Percentiles rank a stretch among this genome's conserved stretches.
Evolutionary conservation across 2,329 filamentous ascomycete genomes (phyloP).

Genomic region (Geosmithia putterillii): DNA sequence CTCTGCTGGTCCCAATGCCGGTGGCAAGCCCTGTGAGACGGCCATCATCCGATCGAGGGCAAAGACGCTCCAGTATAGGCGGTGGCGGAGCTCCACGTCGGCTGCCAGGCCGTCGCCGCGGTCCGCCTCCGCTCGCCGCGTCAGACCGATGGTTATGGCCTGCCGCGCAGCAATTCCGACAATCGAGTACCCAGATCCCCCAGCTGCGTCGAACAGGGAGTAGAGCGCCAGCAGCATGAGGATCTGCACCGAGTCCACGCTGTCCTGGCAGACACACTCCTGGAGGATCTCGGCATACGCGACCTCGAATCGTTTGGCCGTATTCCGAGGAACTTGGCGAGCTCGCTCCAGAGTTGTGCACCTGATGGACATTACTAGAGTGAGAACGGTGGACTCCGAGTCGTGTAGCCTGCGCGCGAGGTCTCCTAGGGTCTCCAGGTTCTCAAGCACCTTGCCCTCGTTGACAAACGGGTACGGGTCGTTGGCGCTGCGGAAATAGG

Average conservation of each 20-base stretch:
- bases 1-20: slow-evolving; percentile 21
- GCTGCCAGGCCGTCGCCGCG: slow-evolving; percentile 5
- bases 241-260: slow-evolving; percentile 25
- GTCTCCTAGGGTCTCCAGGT: slow-evolving; percentile 5
- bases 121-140: slow-evolving; percentile 12
- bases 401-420: slow-evolving; percentile 8
- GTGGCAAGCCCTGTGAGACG: slow-evolving; percentile 24
- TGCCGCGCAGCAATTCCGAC: slow-evolving; percentile 25
- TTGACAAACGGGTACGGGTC: slow-evolving; percentile 32
- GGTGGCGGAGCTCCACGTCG: slow-evolving; percentile 20
- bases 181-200: slow-evolving; percentile 25
- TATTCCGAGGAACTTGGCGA: slow-evolving; percentile 22
- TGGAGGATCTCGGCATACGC: slow-evolving; percentile 26
- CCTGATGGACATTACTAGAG: slow-evolving; percentile 32
- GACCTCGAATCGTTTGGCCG: slow-evolving; percentile 22
- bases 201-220: slow-evolving; percentile 27
- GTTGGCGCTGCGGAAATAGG: slow-evolving; percentile 32
- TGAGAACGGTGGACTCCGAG: slow-evolving; percentile 21
- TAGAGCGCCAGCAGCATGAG: slow-evolving; percentile 27
- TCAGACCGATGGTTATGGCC: slow-evolving; percentile 24
- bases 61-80: slow-evolving; percentile 31
- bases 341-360: slow-evolving; percentile 29
- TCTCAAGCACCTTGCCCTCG: slow-evolving; percentile 13
- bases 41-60: slow-evolving; percentile 32
- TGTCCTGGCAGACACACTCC: slow-evolving; percentile 21